Evolutionary conservation across 1,139 yeast species (phyloP), one percentile per base, ranked within the genome.

Genomic region (Pichia sp.): DNA sequence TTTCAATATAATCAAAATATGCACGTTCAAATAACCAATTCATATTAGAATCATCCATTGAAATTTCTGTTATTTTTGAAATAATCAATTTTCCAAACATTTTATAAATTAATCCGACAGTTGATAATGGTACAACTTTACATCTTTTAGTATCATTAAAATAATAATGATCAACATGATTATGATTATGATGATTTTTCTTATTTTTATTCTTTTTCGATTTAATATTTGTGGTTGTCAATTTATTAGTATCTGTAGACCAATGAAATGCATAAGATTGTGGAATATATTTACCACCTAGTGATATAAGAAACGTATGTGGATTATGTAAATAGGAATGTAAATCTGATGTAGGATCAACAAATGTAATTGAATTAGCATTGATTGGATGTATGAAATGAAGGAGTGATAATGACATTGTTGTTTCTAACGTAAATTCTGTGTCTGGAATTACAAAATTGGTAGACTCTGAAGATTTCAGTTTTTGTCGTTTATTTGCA

Each of bases 81-180:
- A 67, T 57, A 45, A 92, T 78, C 48, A 87, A 81, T 57, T 78
- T 78, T 51, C 97, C 98, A 61, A 76, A 89, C 64, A 89, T 96
- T 66, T 87, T 90, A 72, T 83, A 92, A 30, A 92, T 77, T 48
- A 92, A 72, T 25, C 98, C 98, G 23, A 97, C 97, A 46, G 95
- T 83, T 20, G 95, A 82, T 52, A 92, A 73, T 62, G 86, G 87
- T 41, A 61, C 95, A 80, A 42, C 11, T 27, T 38, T 34, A 25
- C 42, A 24, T 24, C 43, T 28, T 30, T 11, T 30, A 3, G 41
- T 26, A 33, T 45, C 40, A 26, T 41, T 45, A 12, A 45, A 45
- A 35, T 41, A 41, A 3, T 37, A 30, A 31, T 39, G 30, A 9
- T 20, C n/a, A 3, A 11, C 22, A 28, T 16, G 5, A n/a, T n/a